Evolutionary conservation across 805 yeast genomes (phyloP), one percentile per base, ranked within the genome.

Genomic region (Candida golubevii): DNA sequence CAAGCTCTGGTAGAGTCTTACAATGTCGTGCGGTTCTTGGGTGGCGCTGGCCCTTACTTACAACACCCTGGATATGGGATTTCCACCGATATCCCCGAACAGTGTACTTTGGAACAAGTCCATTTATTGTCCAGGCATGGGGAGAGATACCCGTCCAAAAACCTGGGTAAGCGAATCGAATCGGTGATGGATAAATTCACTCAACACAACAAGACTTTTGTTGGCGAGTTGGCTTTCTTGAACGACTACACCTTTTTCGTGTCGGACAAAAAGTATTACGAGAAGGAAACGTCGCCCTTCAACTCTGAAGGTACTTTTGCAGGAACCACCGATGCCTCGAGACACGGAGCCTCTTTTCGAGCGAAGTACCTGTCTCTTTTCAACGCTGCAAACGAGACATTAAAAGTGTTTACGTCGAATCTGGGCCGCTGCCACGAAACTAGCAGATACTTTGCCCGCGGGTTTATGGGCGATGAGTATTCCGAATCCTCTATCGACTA

Each of bases 111-210:
- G 44, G 78, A 78, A 53, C 91, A 85, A 61, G 87, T 84, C 8
- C 88, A 83, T 52, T 63, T 85, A 18, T 64, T 84, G 41, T 80
- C 82, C 53, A 75, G 96, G 57, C 95, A 88, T 57, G 95, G 91
- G 15, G 93, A 86, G 61, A 69, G 95, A 51, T 85, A 71, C 56
- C 88, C 74, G 7, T 59, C 70, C n/a, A 55, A 51, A 29, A 47
- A 59, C 26, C 54, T 47, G 27, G 73, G 73, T 8, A 55, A 51
- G 35, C 23, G 35, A 8, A 58, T 59, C 33, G 66, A 67, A 47
- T 55, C 56, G 8, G 47, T 67, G 26, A 48, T 53, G 50, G 34
- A 48, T 10, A 62, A 63, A 45, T 55, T 70, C 39, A 51, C 58
- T 37, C 33, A 41, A 28, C 60, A 63, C 55, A 56, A 54, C 30